phyloP scores from a whole-genome alignment of 202 grass and related monocot genomes.

The Brachypodium distachyon region DNA sequence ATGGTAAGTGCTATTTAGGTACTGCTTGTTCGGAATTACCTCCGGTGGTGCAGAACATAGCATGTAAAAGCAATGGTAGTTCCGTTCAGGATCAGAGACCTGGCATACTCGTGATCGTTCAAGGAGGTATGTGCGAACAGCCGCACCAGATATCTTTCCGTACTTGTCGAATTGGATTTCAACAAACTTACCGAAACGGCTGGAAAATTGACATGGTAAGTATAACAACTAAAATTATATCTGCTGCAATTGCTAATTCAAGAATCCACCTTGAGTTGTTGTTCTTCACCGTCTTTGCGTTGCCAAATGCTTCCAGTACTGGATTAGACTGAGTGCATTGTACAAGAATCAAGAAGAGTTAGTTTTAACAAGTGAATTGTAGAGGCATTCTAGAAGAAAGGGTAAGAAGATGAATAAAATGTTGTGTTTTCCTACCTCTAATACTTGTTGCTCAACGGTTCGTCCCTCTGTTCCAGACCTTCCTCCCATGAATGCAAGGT shows the following conservation, averaged over 20 bases:
- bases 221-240: background rate
- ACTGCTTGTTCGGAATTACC: conserved; percentile 38
- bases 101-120: conserved; percentile 89
- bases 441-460: conserved; percentile 89
- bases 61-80: conserved; percentile 99
- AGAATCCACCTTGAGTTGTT: conserved; percentile 80
- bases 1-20: background rate
- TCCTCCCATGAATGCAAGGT: conserved; percentile 94
- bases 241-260: background rate
- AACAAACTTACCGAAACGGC: conserved; percentile 95
- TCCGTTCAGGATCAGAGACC: conserved; percentile 93
- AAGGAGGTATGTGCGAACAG: conserved; percentile 89
- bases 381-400: background rate
- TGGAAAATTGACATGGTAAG: conserved; percentile 21
- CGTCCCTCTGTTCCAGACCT: conserved; percentile 75
- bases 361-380: too few relatives aligned
- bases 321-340: conserved; percentile 66
- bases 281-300: conserved; percentile 92
- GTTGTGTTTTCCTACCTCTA: conserved; percentile 45
- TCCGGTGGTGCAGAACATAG: conserved; percentile 80
- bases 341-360: conserved; percentile 12
- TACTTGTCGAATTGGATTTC: conserved; percentile 97
- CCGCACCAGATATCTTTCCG: conserved; percentile 94
- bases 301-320: conserved; percentile 96
- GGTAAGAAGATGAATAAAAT: background rate